Percentiles rank a stretch among this genome's conserved stretches.
Conservation (phyloP, 2,329 filamentous ascomycete species). For the Beauveria caledonica region DNA sequence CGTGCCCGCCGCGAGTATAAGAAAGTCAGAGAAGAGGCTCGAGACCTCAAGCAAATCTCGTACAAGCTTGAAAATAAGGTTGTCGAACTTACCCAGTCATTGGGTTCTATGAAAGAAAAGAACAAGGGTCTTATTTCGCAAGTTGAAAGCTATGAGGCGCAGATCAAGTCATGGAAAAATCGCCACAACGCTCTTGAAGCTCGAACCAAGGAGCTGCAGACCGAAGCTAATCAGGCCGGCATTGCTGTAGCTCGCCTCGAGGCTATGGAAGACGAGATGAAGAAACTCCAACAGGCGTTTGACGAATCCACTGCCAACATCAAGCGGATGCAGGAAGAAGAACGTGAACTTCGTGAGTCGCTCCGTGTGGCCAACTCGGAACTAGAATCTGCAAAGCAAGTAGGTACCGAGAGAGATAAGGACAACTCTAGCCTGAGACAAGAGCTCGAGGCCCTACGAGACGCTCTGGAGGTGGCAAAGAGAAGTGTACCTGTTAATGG, state of each 20-base stretch:
- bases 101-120: constrained; percentile 86
- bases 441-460: constrained; percentile 82
- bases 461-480: constrained; percentile 84
- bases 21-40: constrained; percentile 83
- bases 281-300: constrained; percentile 78
- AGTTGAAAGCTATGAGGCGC: constrained; percentile 90
- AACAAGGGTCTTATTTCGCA: constrained; percentile 85
- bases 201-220: constrained; percentile 86
- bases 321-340: constrained; percentile 91
- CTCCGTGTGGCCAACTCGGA: constrained; percentile 72
- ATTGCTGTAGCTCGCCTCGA: constrained; percentile 85
- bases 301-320: constrained; percentile 86
- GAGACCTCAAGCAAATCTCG: constrained; percentile 97
- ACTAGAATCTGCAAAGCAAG: constrained; percentile 68
- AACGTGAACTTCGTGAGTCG: constrained; percentile 75
- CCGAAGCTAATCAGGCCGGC: constrained; percentile 94
- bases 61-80: constrained; percentile 99
- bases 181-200: constrained; percentile 85
- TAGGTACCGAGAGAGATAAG: constrained; percentile 67
- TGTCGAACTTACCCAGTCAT: constrained; percentile 88
- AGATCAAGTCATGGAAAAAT: constrained; percentile 93
- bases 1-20: constrained; percentile 78
- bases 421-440: constrained; percentile 82
- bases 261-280: constrained; percentile 93
- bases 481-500: constrained; percentile 69